Conservation (phyloP, 1,284 basidiomycete species). For the Irpex sp. region DNA sequence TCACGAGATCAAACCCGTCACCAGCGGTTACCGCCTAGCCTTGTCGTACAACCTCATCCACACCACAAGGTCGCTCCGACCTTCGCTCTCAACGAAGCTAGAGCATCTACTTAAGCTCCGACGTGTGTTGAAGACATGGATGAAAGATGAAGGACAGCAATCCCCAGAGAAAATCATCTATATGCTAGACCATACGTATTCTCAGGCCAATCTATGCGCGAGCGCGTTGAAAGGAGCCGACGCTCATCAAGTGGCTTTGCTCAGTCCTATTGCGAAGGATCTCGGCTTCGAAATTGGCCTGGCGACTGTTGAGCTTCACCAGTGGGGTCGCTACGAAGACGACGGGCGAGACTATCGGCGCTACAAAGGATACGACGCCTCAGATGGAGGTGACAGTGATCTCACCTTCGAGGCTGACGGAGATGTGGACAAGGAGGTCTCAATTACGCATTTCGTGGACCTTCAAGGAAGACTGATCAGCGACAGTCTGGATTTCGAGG, state of each 20-base stretch:
- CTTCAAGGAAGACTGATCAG: not conserved
- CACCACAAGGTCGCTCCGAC: conserved; percentile 15
- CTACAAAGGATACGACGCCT: not conserved
- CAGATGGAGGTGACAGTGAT: too few relatives aligned
- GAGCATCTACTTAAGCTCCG: conserved; percentile 6
- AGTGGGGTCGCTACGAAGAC: conserved; percentile 28
- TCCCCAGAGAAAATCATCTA: conserved; percentile 16
- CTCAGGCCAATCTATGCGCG: conserved; percentile 15
- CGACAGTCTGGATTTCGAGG: not conserved
- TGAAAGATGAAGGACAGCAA: conserved; percentile 1
- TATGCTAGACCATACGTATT: conserved; percentile 21
- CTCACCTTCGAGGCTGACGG: not conserved
- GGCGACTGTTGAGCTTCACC: conserved; percentile 31
- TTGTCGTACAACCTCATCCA: conserved; percentile 38
- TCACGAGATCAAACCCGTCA: conserved; percentile 42
- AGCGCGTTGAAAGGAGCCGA: conserved; percentile 21
- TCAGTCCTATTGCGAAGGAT: conserved; percentile 15
- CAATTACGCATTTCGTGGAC: not conserved
- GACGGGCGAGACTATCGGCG: conserved; percentile 9
- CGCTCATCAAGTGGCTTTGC: conserved; percentile 14
- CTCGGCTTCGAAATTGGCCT: conserved; percentile 26
- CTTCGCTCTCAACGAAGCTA: conserved; percentile 7
- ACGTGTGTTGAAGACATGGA: conserved; percentile 16
- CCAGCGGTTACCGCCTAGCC: conserved; percentile 37
- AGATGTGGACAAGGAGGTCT: not conserved